Evolutionary conservation across 768 basidiomycete species (phyloP).

Genomic region (Cubamyces sp.): DNA sequence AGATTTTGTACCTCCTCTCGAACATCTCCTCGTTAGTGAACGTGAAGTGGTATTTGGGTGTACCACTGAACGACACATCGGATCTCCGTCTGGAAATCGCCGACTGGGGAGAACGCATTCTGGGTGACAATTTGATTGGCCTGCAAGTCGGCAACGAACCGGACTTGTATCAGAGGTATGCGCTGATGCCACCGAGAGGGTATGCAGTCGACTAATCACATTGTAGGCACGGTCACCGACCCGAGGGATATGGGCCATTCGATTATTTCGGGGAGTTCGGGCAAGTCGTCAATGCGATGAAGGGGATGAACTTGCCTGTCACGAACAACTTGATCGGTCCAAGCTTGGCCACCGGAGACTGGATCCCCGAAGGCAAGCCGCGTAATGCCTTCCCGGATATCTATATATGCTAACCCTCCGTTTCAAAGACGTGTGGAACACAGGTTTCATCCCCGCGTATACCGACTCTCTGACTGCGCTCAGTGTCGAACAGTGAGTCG

Average conservation of each 20-base stretch:
- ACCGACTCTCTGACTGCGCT: slow-evolving; percentile 41
- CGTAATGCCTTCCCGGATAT: neutral
- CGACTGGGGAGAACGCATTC: slow-evolving; percentile 44
- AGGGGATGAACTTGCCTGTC: slow-evolving; percentile 27
- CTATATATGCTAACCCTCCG: neutral
- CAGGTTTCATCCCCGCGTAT: slow-evolving; percentile 35
- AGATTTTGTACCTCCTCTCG: slow-evolving; percentile 53
- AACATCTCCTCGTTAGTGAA: slow-evolving; percentile 49
- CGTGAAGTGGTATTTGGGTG: slow-evolving; percentile 53
- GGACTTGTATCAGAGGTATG: slow-evolving; percentile 53
- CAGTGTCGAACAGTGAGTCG: slow-evolving; percentile 44
- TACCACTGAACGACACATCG: slow-evolving; percentile 35
- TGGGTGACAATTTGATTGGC: slow-evolving; percentile 49
- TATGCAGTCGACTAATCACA: neutral
- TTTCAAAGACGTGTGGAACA: slow-evolving; percentile 35
- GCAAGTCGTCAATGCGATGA: slow-evolving; percentile 30
- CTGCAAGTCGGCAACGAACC: slow-evolving; percentile 64
- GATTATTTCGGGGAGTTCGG: slow-evolving; percentile 41
- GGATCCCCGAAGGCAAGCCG: slow-evolving; percentile 34
- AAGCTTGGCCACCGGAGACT: slow-evolving; percentile 36
- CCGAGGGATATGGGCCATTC: slow-evolving; percentile 30
- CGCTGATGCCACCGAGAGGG: slow-evolving; percentile 13
- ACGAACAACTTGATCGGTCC: slow-evolving; percentile 38
- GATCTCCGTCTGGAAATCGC: slow-evolving; percentile 41
- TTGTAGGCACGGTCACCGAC: slow-evolving; percentile 44